Percentiles rank a stretch among this genome's conserved stretches.
phyloP scores from a whole-genome alignment of 2,329 filamentous ascomycete genomes.

The Blumeria hordei region DNA sequence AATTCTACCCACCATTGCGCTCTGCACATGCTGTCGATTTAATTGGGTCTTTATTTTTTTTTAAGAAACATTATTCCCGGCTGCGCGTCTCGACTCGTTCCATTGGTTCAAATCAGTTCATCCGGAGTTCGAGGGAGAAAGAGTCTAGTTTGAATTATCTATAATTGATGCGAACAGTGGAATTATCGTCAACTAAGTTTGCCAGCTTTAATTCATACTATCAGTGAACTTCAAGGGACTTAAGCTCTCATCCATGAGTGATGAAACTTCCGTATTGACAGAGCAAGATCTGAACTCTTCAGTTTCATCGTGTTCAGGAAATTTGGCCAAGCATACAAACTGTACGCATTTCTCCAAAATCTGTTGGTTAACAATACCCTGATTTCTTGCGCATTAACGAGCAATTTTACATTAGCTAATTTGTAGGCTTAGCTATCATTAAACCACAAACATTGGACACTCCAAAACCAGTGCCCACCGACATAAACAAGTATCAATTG shows the following conservation, averaged over 20 bases:
- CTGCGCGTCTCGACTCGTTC: neutral
- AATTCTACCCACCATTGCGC: too few species aligned
- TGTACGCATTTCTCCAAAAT: neutral
- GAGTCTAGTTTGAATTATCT: neutral
- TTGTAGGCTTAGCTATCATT: slow-evolving; percentile 7
- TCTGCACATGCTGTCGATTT: too few species aligned
- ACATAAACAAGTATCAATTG: slow-evolving; percentile 12
- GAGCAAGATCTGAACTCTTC: slow-evolving; percentile 15
- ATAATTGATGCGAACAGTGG: neutral
- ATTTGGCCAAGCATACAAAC: slow-evolving; percentile 12
- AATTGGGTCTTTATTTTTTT: too few species aligned
- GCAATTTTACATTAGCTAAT: neutral
- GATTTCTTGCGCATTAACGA: neutral
- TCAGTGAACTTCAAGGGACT: slow-evolving; percentile 1
- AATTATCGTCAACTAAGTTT: neutral
- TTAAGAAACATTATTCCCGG: neutral
- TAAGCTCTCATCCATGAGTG: slow-evolving; percentile 17
- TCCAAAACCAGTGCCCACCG: slow-evolving; percentile 11
- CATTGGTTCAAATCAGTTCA: neutral
- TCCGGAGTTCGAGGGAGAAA: neutral
- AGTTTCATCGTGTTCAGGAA: slow-evolving; percentile 12
- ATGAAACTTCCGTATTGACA: slow-evolving; percentile 15
- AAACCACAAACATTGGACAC: slow-evolving; percentile 8
- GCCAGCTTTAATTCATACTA: neutral
- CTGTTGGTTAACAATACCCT: neutral